Base-by-base conservation (phyloP, 371 early-diverging fungal species). In the Thermomucor indicae-seudaticae region DNA sequence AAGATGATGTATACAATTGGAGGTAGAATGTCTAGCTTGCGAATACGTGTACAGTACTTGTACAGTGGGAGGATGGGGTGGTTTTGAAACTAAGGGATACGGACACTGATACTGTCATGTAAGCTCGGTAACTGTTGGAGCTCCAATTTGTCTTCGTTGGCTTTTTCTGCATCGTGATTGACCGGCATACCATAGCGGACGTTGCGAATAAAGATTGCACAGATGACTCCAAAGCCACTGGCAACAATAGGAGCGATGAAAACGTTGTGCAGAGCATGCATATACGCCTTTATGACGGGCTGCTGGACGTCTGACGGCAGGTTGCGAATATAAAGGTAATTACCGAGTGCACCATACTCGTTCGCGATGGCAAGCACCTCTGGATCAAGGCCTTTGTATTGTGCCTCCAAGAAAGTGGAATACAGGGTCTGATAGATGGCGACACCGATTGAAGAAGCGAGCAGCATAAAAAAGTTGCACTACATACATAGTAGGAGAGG, bases 191-290 rank as follows among this genome's bases (percentile, higher is more conserved):
- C 70, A 39, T 58, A 72, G 11, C 60, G 52, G 28, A 58, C 56
- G 37, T 71, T 64, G 16, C 44, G 66, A 32, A 85, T 62, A 3
- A 74, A 64, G 10, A 86, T 44, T 0, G 77, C 60, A 23, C 62
- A 58, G 11, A 88, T 53, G 22, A 86, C 62, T 0, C 73, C 73
- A 8, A 83, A 10, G 4, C 60, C 83, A 47, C 76, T 70, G 43
- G 85, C 72, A 6, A 75, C 79, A 19, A 82, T 65, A 17, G 75
- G 74, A 3, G 82, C 70, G 19, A 71, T 59, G 60, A 88, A 90
- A 4, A 83, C 68, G 16, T 58, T 62, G 28, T 72, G 75, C 28
- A 90, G 53, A 0, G 86, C 79, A 6, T 57, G 11, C 31, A 76
- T 80, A 52, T 84, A 89, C 1, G 77, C 76, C 39, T 75, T 57